Conservation (phyloP, 179 eudicot species). For the Camellia oleifera region DNA sequence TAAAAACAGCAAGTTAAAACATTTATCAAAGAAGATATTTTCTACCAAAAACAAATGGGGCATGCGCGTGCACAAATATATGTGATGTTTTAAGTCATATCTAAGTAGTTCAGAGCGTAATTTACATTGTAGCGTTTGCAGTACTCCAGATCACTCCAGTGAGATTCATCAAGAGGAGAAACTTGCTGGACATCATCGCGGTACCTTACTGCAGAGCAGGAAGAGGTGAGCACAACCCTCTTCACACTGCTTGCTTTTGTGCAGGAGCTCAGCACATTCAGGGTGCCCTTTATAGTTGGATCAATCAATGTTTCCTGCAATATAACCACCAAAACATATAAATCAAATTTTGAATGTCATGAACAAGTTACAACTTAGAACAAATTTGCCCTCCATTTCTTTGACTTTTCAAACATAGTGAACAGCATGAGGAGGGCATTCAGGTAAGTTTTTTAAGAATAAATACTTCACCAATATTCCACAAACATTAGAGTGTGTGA, state of each 20-base stretch:
- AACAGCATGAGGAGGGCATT: no score
- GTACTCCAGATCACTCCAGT: slow-evolving; percentile 88
- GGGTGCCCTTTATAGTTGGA: slow-evolving; percentile 77
- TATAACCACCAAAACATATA: no score
- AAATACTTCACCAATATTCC: neutral
- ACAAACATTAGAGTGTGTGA: neutral
- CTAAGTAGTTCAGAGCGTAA: neutral
- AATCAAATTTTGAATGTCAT: no score
- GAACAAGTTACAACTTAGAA: no score
- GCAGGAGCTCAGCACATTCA: slow-evolving; percentile 81
- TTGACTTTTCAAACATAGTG: no score
- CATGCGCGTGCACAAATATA: no score
- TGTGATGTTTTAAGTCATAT: no score
- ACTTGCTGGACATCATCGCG: slow-evolving; percentile 42
- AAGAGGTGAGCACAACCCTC: slow-evolving; percentile 86
- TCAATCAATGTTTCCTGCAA: slow-evolving; percentile 69
- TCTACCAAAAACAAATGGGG: no score
- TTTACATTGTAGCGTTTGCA: slow-evolving; percentile 71
- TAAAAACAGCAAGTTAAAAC: no score
- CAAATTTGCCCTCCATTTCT: no score
- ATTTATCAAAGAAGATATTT: no score
- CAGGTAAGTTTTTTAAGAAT: no score
- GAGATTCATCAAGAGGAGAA: slow-evolving; percentile 78
- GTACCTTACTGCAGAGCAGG: slow-evolving; percentile 88
- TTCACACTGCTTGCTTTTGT: slow-evolving; percentile 53